Evolutionary conservation across 1,284 basidiomycete genomes (phyloP).

Genomic region (Heterobasidion occidentale): DNA sequence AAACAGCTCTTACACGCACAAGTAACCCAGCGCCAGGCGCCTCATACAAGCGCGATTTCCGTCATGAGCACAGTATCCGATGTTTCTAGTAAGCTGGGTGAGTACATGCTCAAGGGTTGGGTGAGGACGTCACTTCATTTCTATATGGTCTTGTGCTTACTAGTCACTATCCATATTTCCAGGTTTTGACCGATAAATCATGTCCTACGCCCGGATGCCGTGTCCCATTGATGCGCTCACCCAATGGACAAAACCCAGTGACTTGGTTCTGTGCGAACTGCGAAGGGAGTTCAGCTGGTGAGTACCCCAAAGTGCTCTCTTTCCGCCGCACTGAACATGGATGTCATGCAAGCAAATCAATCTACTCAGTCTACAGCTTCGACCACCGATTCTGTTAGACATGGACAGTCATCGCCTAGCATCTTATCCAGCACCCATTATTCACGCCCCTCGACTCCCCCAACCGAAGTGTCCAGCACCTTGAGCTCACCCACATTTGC

Average conservation of each 20-base stretch:
- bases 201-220: conserved; percentile 50
- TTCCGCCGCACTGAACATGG: neutral
- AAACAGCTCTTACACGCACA: neutral
- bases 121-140: conserved; percentile 28
- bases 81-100: conserved; percentile 52
- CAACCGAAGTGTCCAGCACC: conserved; percentile 59
- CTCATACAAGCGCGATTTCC: neutral
- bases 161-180: neutral
- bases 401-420: conserved; percentile 31
- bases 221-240: conserved; percentile 63
- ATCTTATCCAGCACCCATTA: conserved; percentile 37
- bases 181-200: conserved; percentile 61
- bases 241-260: conserved; percentile 37
- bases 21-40: too few relatives aligned
- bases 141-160: conserved; percentile 5
- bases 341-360: neutral
- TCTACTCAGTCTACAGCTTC: conserved; percentile 1
- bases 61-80: conserved; percentile 46
- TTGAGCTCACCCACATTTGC: conserved; percentile 55
- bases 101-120: conserved; percentile 75
- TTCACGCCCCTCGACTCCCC: conserved; percentile 63
- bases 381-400: conserved; percentile 6
- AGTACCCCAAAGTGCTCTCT: neutral
- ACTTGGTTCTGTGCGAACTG: conserved; percentile 58
- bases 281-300: conserved; percentile 18